phyloP scores from a whole-genome alignment of 129 eudicot species.

The Pulicaria dysenterica region DNA sequence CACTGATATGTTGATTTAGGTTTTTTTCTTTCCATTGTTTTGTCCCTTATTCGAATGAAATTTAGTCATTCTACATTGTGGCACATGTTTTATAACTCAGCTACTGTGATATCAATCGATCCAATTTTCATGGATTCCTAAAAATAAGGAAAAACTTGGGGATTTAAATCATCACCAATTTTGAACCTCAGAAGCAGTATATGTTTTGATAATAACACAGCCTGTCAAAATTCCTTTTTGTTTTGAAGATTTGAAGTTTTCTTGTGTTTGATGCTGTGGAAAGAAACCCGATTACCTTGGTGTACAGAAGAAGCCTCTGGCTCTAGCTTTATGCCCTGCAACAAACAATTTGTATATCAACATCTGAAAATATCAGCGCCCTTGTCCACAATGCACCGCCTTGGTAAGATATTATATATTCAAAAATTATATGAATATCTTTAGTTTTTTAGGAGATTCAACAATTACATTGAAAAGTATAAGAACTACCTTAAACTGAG shows the following conservation, averaged over 20 bases:
- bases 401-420: constrained; percentile 49
- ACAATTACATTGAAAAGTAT: neutral
- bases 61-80: neutral
- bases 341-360: constrained; percentile 83
- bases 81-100: neutral
- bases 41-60: neutral
- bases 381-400: constrained; percentile 85
- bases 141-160: too few species aligned
- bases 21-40: neutral
- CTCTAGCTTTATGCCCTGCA: constrained; percentile 86
- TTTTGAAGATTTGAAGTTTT: neutral
- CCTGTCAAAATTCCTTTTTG: neutral
- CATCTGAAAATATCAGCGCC: constrained; percentile 80
- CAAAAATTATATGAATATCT: neutral
- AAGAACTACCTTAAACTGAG: neutral
- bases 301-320: constrained; percentile 77
- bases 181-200: neutral
- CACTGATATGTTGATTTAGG: neutral
- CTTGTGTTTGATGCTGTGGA: constrained; percentile 63
- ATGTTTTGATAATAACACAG: neutral
- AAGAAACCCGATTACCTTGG: constrained; percentile 83
- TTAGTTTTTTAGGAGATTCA: neutral
- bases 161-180: too few species aligned
- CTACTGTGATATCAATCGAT: neutral
- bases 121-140: neutral